These are phyloP conservation scores for Reutealis trisperma DNA, from an alignment of 345 rosid genomes.

Conservation along the genomic window DNA sequence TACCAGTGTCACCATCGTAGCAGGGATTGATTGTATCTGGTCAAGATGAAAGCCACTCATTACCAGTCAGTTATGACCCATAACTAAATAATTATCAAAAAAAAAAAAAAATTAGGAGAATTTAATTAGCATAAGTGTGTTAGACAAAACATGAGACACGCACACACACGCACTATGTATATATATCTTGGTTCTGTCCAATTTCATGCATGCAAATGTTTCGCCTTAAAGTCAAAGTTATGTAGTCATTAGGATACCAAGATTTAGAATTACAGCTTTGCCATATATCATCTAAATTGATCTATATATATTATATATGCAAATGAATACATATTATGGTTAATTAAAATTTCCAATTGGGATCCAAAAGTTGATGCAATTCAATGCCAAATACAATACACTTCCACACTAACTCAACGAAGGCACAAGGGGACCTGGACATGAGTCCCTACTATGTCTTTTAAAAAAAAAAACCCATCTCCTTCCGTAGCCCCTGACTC, in stretches of 20 bases:
- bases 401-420: too few relatives aligned
- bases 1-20: conserved; percentile 6
- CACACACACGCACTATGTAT: background rate
- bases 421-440: too few relatives aligned
- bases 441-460: too few relatives aligned
- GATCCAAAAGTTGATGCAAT: background rate
- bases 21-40: conserved; percentile 22
- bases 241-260: background rate
- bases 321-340: background rate
- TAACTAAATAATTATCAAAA: background rate
- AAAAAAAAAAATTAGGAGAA: background rate
- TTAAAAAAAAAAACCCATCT: background rate
- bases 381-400: too few relatives aligned
- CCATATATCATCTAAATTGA: too few relatives aligned
- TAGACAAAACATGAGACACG: background rate
- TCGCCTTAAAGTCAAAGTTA: too few relatives aligned
- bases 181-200: background rate
- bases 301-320: background rate
- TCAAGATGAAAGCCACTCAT: conserved; percentile 17
- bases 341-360: background rate
- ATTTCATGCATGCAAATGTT: background rate
- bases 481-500: background rate
- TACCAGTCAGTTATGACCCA: conserved; percentile 20
- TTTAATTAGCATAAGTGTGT: background rate
- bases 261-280: too few relatives aligned